Conservation (phyloP, 2,329 filamentous ascomycete species). For the Pyricularia sp. region DNA sequence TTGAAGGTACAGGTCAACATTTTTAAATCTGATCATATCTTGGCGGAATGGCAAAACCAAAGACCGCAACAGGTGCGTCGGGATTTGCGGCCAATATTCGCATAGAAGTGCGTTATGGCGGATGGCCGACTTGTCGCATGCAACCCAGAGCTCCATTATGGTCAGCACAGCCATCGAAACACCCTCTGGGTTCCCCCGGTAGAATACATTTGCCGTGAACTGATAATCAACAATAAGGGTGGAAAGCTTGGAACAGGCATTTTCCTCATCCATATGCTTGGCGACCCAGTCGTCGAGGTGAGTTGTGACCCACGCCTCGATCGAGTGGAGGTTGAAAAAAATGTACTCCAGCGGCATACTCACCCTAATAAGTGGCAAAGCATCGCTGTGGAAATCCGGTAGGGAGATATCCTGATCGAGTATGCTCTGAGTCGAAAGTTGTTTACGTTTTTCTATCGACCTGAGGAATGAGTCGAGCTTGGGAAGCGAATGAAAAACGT, state of each 20-base stretch:
- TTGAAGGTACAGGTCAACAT: conserved; percentile 37
- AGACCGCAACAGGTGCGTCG: conserved; percentile 25
- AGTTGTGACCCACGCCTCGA: conserved; percentile 39
- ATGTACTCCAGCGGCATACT: neutral
- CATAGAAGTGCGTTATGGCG: conserved; percentile 27
- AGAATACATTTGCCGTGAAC: conserved; percentile 16
- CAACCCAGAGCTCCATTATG: conserved; percentile 48
- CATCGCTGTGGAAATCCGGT: neutral
- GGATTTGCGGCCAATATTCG: conserved; percentile 37
- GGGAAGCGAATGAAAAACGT: neutral
- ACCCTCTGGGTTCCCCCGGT: conserved; percentile 31
- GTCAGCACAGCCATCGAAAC: conserved; percentile 47
- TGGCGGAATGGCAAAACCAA: conserved; percentile 31
- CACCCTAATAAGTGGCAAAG: neutral
- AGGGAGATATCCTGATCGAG: neutral
- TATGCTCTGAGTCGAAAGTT: neutral
- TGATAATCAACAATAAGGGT: conserved; percentile 25
- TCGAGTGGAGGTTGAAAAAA: conserved; percentile 20
- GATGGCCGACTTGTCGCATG: conserved; percentile 38
- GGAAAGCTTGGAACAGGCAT: conserved; percentile 19
- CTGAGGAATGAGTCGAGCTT: neutral
- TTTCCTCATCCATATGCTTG: conserved; percentile 11
- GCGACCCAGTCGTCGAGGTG: conserved; percentile 29
- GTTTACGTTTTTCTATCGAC: neutral
- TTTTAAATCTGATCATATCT: conserved; percentile 34